These are phyloP conservation scores for Hypsizygus marmoreus DNA, from an alignment of 768 basidiomycete species.

Conservation along the genomic window DNA sequence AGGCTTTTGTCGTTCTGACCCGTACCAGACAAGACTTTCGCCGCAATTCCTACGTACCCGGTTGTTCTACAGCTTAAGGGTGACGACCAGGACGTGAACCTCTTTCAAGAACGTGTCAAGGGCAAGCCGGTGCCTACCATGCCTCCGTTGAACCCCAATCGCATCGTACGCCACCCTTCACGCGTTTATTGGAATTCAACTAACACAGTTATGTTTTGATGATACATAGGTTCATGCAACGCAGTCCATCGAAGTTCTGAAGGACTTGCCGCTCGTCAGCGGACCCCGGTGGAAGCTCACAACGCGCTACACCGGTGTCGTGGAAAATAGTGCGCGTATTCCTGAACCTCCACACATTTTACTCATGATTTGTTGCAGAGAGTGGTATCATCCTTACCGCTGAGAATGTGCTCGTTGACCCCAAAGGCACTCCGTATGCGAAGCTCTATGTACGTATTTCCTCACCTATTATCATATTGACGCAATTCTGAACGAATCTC, in stretches of 20 bases:
- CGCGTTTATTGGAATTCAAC: background rate
- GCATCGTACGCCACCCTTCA: constrained; percentile 64
- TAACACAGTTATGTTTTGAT: background rate
- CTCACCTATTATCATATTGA: background rate
- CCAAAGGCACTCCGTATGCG: constrained; percentile 58
- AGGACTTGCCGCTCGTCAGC: constrained; percentile 72
- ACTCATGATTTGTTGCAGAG: constrained; percentile 41
- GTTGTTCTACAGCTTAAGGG: constrained; percentile 79
- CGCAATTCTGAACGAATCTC: background rate
- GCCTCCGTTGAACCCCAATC: constrained; percentile 69
- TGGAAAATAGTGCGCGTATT: constrained; percentile 73
- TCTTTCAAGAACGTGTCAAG: constrained; percentile 60
- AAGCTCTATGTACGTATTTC: constrained; percentile 55
- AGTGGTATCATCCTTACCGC: constrained; percentile 71
- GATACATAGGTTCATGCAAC: constrained; percentile 67
- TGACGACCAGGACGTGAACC: constrained; percentile 62
- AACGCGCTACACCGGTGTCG: constrained; percentile 64
- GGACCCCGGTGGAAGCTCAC: constrained; percentile 81
- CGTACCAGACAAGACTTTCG: constrained; percentile 60
- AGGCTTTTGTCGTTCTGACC: background rate
- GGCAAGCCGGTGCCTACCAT: constrained; percentile 58
- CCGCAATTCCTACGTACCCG: constrained; percentile 84
- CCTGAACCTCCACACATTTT: background rate
- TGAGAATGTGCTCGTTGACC: constrained; percentile 65
- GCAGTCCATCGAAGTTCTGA: constrained; percentile 79